These are phyloP conservation scores for Pyrrhoderma lamaoense DNA, from an alignment of 1,284 basidiomycete species.

Conservation along the genomic window DNA sequence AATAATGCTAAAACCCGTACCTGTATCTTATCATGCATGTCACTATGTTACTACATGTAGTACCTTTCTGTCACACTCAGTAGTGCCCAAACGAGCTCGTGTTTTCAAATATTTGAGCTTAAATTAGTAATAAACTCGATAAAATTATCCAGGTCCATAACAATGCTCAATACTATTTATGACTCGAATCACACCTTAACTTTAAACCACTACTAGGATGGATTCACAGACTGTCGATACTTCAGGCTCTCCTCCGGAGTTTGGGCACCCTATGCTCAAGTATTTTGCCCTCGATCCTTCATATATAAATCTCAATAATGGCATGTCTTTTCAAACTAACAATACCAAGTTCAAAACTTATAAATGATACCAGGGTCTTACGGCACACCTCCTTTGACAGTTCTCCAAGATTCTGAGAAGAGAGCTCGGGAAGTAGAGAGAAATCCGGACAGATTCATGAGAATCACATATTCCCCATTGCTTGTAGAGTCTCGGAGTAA, in stretches of 20 bases:
- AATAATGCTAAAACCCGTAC: too few relatives aligned
- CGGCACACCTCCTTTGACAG: slow-evolving; percentile 58
- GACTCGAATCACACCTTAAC: too few relatives aligned
- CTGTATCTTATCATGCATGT: too few relatives aligned
- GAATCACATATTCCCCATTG: slow-evolving; percentile 34
- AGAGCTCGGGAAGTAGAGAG: slow-evolving; percentile 45
- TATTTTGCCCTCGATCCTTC: slow-evolving; percentile 52
- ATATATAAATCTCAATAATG: slow-evolving; percentile 63
- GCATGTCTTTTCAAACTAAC: slow-evolving; percentile 27
- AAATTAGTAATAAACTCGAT: too few relatives aligned
- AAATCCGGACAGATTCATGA: slow-evolving; percentile 59
- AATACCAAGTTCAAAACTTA: background rate
- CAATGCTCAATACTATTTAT: too few relatives aligned
- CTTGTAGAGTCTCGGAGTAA: slow-evolving; percentile 39
- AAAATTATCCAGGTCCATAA: too few relatives aligned
- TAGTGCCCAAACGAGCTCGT: too few relatives aligned
- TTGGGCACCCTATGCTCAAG: slow-evolving; percentile 52
- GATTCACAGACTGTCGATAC: background rate
- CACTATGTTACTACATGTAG: too few relatives aligned
- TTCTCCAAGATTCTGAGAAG: slow-evolving; percentile 42
- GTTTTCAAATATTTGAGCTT: too few relatives aligned
- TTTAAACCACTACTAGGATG: too few relatives aligned
- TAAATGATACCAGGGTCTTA: slow-evolving; percentile 46
- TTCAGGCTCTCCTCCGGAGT: slow-evolving; percentile 33
- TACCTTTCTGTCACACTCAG: too few relatives aligned